Percentiles rank a stretch among this genome's conserved stretches.
Evolutionary conservation across 2,329 filamentous ascomycete species (phyloP).

Genomic region (Aureobasidium sp.): DNA sequence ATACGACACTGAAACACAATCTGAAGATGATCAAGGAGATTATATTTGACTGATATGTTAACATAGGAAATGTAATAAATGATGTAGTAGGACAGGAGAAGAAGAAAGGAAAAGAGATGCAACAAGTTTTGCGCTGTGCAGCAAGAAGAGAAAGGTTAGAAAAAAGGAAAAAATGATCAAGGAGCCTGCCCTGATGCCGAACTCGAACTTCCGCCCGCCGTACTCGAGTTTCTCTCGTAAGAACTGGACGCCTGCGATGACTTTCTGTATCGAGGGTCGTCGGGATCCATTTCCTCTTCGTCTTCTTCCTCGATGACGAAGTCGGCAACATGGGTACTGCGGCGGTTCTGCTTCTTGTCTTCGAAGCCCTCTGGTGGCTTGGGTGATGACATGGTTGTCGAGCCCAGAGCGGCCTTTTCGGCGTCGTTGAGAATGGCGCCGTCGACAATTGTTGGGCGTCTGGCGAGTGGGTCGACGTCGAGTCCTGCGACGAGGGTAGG

Average conservation of each 20-base stretch:
- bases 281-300: background rate
- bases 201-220: background rate
- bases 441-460: background rate
- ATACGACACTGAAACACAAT: background rate
- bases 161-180: background rate
- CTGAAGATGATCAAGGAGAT: background rate
- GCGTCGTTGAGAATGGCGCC: constrained; percentile 1
- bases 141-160: too few species aligned
- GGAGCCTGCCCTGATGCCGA: background rate
- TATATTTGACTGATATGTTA: background rate
- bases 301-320: background rate
- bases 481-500: background rate
- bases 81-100: background rate
- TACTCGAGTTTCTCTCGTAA: background rate
- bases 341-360: background rate
- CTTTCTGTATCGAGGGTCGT: background rate
- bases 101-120: background rate
- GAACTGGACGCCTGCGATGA: background rate
- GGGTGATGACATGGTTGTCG: background rate
- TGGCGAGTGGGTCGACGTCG: background rate
- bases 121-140: background rate
- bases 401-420: background rate
- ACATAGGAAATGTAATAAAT: background rate
- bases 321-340: background rate
- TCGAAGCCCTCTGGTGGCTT: background rate